Percentiles rank a stretch among this genome's conserved stretches.
Conservation (phyloP, 2,329 filamentous ascomycete genomes). For the Curvularia spicifera region DNA sequence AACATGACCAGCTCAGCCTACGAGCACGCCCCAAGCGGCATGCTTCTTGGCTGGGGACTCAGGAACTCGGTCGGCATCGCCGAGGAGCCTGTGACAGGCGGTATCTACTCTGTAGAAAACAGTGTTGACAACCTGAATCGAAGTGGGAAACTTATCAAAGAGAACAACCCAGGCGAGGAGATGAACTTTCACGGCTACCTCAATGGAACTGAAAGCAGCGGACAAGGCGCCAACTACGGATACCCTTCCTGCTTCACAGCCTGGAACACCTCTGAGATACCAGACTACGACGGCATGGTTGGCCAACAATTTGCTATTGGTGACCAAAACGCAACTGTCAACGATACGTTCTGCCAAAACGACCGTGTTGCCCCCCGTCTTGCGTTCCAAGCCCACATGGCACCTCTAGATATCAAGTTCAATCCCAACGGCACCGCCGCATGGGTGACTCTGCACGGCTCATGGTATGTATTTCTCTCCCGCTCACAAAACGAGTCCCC, state of each 20-base stretch:
- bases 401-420: constrained; percentile 76
- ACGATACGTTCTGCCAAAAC: constrained; percentile 55
- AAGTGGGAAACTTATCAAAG: constrained; percentile 65
- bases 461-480: constrained; percentile 58
- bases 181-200: constrained; percentile 74
- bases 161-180: constrained; percentile 75
- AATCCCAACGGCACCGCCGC: constrained; percentile 62
- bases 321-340: constrained; percentile 53
- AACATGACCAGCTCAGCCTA: constrained; percentile 51
- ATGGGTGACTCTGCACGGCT: constrained; percentile 75
- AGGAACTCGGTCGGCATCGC: constrained; percentile 74
- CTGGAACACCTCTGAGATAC: constrained; percentile 65
- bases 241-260: constrained; percentile 74
- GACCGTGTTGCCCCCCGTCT: constrained; percentile 57
- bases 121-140: constrained; percentile 69
- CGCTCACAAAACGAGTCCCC: too few species aligned
- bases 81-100: constrained; percentile 63
- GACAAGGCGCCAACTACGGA: constrained; percentile 66
- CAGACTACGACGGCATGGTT: constrained; percentile 52
- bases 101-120: constrained; percentile 70
- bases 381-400: constrained; percentile 70
- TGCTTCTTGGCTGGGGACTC: constrained; percentile 69
- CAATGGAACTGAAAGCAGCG: constrained; percentile 53
- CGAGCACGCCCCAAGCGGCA: constrained; percentile 59
- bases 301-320: constrained; percentile 60